A percentile compares a stretch with the other conserved stretches of the same genome.
These are phyloP conservation scores for Fusarium chuoi DNA, from an alignment of 2,329 filamentous ascomycete species.

Conservation along the genomic window DNA sequence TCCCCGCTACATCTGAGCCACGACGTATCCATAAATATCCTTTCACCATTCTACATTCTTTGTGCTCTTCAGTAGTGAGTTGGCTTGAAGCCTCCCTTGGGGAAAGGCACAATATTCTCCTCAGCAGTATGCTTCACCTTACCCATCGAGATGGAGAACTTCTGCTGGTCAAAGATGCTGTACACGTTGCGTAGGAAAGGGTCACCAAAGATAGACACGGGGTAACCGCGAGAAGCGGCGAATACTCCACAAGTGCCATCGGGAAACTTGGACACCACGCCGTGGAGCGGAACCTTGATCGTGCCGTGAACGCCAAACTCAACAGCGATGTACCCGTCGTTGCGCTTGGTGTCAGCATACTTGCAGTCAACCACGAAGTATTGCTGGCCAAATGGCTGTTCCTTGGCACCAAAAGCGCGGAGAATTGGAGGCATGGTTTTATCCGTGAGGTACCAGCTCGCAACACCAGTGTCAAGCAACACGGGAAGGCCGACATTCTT, in stretches of 20 bases:
- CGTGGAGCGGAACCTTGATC: neutral
- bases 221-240: neutral
- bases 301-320: neutral
- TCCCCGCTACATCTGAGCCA: neutral
- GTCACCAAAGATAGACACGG: neutral
- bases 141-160: neutral
- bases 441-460: neutral
- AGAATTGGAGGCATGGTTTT: neutral
- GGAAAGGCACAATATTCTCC: neutral
- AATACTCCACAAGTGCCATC: neutral
- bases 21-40: neutral
- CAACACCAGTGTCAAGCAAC: neutral
- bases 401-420: neutral
- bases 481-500: neutral
- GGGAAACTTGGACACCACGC: neutral
- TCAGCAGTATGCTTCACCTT: neutral
- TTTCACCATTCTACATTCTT: no score
- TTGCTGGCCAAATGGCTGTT: neutral
- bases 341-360: neutral
- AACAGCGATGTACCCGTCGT: neutral
- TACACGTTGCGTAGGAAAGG: constrained; percentile 5
- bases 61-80: neutral
- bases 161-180: constrained; percentile 8
- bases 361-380: constrained; percentile 2
- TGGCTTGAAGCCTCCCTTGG: neutral